Evolutionary conservation across 73 alveolate genomes (phyloP).

Genomic region (Tetrahymena borealis): DNA sequence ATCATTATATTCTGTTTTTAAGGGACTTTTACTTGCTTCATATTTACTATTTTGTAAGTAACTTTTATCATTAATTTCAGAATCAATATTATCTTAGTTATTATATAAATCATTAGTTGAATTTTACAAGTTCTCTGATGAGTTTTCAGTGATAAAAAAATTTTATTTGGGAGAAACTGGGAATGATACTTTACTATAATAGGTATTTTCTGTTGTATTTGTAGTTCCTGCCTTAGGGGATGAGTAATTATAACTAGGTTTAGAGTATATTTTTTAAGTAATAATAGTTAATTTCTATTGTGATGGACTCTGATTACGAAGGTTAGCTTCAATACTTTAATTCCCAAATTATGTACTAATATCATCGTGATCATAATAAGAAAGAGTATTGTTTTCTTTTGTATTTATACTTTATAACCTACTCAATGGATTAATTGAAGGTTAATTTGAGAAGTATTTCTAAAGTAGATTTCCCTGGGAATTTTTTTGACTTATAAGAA

Average conservation of each 20-base stretch:
- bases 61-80: background rate
- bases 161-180: background rate
- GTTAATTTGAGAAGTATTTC: background rate
- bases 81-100: background rate
- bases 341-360: background rate
- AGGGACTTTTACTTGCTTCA: no score
- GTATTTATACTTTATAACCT: background rate
- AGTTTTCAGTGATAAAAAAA: background rate
- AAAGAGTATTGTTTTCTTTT: background rate
- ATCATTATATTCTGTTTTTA: no score
- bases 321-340: no score
- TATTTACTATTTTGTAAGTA: no score
- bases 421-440: background rate
- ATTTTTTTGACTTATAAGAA: background rate
- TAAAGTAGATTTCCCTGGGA: background rate
- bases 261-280: background rate
- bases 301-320: no score
- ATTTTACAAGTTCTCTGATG: background rate
- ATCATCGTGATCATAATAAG: background rate
- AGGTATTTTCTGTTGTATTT: background rate
- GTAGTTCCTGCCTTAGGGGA: background rate
- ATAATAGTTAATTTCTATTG: background rate
- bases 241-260: background rate
- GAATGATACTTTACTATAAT: background rate
- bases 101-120: background rate